phyloP scores from a whole-genome alignment of 176 grass and related monocot species.

The Triticum monococcum region DNA sequence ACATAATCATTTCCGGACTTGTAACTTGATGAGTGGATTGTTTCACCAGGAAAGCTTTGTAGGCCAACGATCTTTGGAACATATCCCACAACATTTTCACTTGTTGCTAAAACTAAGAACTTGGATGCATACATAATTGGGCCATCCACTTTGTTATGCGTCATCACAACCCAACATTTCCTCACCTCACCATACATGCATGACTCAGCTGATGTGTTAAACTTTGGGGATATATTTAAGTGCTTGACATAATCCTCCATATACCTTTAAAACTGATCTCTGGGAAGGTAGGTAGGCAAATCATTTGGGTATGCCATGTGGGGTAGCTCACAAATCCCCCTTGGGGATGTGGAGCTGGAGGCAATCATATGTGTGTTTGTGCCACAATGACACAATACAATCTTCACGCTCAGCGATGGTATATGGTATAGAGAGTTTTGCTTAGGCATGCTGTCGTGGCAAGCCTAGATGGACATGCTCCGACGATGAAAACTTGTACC shows the following conservation, averaged over 20 bases:
- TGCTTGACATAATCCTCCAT: slow-evolving; percentile 42
- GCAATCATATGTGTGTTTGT: slow-evolving; percentile 50
- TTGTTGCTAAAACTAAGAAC: slow-evolving; percentile 64
- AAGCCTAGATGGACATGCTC: slow-evolving; percentile 57
- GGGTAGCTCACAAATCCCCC: slow-evolving; percentile 49
- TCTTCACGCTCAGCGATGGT: slow-evolving; percentile 56
- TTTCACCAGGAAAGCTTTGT: neutral
- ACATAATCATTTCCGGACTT: slow-evolving; percentile 28
- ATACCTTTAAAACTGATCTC: slow-evolving; percentile 47
- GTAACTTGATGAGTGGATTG: slow-evolving; percentile 53
- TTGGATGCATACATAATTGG: slow-evolving; percentile 15
- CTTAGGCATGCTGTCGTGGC: slow-evolving; percentile 46
- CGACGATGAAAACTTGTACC: slow-evolving; percentile 43
- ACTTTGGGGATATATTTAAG: slow-evolving; percentile 35
- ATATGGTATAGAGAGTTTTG: slow-evolving; percentile 25
- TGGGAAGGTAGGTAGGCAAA: slow-evolving; percentile 44
- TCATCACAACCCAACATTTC: slow-evolving; percentile 32
- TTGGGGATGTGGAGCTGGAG: slow-evolving; percentile 66
- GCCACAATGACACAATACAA: slow-evolving; percentile 54
- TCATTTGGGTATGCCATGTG: slow-evolving; percentile 40
- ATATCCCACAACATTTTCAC: slow-evolving; percentile 44
- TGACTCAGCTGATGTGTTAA: slow-evolving; percentile 26
- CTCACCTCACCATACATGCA: slow-evolving; percentile 27
- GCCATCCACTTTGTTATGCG: slow-evolving; percentile 9
- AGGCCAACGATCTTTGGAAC: slow-evolving; percentile 37